Percentiles rank a stretch among this genome's conserved stretches.
These are phyloP conservation scores for Tulasnella sp. DNA, from an alignment of 768 basidiomycete genomes.

Conservation along the genomic window DNA sequence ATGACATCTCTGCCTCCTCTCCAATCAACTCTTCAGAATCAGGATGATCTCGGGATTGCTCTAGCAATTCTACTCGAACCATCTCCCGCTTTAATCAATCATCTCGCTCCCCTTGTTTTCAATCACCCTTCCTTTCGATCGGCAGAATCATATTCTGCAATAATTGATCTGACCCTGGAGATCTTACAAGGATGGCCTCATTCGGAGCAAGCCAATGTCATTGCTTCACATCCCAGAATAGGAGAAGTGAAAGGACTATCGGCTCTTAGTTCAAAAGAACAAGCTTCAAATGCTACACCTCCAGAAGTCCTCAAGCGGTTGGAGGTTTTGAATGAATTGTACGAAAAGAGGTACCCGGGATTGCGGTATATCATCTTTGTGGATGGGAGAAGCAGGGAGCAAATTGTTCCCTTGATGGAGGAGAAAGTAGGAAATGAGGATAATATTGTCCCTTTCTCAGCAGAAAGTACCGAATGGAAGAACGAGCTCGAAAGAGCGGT, in stretches of 20 bases:
- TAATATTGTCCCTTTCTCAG: constrained; percentile 29
- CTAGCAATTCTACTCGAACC: constrained; percentile 49
- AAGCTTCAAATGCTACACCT: constrained; percentile 45
- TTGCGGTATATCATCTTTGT: constrained; percentile 88
- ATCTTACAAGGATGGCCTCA: constrained; percentile 18
- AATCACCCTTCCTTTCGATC: constrained; percentile 27
- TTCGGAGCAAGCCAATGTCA: constrained; percentile 39
- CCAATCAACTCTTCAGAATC: neutral
- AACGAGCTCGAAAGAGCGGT: constrained; percentile 61
- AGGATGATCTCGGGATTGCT: constrained; percentile 24
- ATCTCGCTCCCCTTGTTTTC: constrained; percentile 35
- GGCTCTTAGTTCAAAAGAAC: constrained; percentile 64
- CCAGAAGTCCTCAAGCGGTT: constrained; percentile 64
- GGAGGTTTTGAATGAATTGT: constrained; percentile 59
- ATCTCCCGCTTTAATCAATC: constrained; percentile 41
- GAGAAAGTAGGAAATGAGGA: constrained; percentile 37
- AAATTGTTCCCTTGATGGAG: constrained; percentile 72
- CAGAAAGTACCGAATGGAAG: constrained; percentile 40
- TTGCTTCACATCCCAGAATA: constrained; percentile 79
- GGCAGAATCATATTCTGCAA: constrained; percentile 36
- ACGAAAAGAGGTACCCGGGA: constrained; percentile 59
- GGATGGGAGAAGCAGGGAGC: constrained; percentile 60
- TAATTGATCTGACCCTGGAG: constrained; percentile 36
- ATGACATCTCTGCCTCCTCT: constrained; percentile 11
- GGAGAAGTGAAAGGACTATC: constrained; percentile 71